Conservation (phyloP, 2,329 filamentous ascomycete genomes). For the Monilinia polystroma region DNA sequence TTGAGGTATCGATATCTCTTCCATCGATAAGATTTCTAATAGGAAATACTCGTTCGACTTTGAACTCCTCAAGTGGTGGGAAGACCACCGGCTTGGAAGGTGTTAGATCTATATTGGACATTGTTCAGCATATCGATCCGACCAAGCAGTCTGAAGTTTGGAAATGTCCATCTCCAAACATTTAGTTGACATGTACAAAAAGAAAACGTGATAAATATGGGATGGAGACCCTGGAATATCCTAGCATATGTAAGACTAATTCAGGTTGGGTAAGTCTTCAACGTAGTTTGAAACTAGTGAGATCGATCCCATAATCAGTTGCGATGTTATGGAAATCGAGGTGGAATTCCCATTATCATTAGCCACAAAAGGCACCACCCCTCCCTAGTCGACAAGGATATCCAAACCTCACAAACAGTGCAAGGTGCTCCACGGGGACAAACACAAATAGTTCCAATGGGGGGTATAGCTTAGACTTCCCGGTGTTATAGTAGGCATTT, state of each 20-base stretch:
- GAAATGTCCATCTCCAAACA: slow-evolving; percentile 4
- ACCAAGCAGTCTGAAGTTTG: slow-evolving; percentile 1
- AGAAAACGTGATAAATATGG: not conserved
- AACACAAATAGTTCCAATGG: not conserved
- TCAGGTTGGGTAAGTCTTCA: not conserved
- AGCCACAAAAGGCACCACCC: not conserved
- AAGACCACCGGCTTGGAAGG: slow-evolving; percentile 28
- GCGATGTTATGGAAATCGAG: slow-evolving; percentile 9
- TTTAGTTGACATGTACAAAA: not conserved
- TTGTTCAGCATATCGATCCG: slow-evolving; percentile 19
- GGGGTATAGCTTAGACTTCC: not conserved
- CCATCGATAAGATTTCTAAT: slow-evolving; percentile 32
- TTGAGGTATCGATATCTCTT: not conserved
- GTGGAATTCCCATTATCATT: slow-evolving; percentile 4
- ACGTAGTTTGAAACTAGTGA: not conserved
- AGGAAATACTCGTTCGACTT: slow-evolving; percentile 33
- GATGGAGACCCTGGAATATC: not conserved
- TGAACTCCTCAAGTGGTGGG: slow-evolving; percentile 27
- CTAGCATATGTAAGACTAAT: not conserved
- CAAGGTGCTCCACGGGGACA: not conserved
- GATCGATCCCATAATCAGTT: slow-evolving; percentile 4
- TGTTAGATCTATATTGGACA: slow-evolving; percentile 19
- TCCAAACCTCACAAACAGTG: not conserved
- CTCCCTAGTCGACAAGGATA: slow-evolving; percentile 6
- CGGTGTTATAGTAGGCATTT: no score